These are phyloP conservation scores for Pyropia haitanensis DNA, from an alignment of 23 red algal genomes.

Conservation along the genomic window DNA sequence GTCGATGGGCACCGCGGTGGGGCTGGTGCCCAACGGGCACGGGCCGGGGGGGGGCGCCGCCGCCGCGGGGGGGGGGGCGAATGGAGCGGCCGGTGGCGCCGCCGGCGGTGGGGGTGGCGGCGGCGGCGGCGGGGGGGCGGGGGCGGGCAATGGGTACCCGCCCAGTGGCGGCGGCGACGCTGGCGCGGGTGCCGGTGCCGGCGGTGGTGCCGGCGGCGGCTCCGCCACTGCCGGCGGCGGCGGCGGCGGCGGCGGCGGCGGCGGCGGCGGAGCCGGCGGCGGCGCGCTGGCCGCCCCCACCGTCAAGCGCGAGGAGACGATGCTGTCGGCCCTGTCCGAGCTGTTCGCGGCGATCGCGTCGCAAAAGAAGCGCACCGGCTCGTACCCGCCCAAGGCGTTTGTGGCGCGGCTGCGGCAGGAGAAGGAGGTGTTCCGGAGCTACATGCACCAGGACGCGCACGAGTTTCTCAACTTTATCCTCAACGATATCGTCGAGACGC, in stretches of 20 bases:
- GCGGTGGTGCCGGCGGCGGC: constrained; percentile 4
- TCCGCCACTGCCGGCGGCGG: neutral
- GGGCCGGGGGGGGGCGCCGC: neutral
- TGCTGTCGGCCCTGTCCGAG: constrained; percentile 79
- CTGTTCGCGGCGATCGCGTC: constrained; percentile 70
- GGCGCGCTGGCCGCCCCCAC: neutral
- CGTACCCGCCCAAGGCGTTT: constrained; percentile 75
- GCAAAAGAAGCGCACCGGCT: constrained; percentile 84
- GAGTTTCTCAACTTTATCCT: constrained; percentile 94
- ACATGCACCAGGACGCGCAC: constrained; percentile 97
- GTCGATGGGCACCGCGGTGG: constrained; percentile 3
- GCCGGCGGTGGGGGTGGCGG: neutral
- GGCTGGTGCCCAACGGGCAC: constrained; percentile 1
- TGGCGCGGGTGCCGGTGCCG: neutral
- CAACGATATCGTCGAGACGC: constrained; percentile 77
- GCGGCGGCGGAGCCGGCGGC: neutral
- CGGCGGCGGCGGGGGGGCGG: neutral
- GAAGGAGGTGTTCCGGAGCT: constrained; percentile 75
- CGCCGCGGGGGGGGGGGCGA: neutral
- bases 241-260: neutral
- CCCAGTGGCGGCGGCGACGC: constrained; percentile 1
- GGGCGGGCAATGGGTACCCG: neutral
- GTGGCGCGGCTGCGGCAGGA: constrained; percentile 73
- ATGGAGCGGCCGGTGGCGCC: constrained; percentile 1
- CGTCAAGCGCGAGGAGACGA: constrained; percentile 37